Base-by-base conservation (phyloP, 2,329 filamentous ascomycete genomes). In the Aspergillus ochraceoroseus region DNA sequence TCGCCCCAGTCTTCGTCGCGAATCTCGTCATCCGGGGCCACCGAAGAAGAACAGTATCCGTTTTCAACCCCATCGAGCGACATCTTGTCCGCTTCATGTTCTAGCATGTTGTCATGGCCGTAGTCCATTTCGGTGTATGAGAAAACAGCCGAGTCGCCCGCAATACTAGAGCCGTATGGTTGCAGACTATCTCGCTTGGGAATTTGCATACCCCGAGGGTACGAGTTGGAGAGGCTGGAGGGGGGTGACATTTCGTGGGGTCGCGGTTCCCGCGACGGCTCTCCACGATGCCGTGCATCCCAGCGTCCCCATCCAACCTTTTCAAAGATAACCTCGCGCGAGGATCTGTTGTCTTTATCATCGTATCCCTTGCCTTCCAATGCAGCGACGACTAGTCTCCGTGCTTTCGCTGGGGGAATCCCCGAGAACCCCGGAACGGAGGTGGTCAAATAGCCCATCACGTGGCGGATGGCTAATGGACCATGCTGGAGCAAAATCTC, bases 231-330 rank as follows among this genome's bases (percentile, higher is more conserved):
- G 26, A 74, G 58, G 48, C 76, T 79, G 14, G 71, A 70, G 5
- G 73, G 71, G 20, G 75, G 72, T 40, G 73, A 75, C 27, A 64
- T 46, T 38, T 57, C 49, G 48, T 56, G 33, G 30, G 52, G 44
- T 43, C 60, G 55, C 20, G 53, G 46, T 44, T 60, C 53, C 20
- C 54, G 55, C 39, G 57, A 46, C 29, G 75, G 70, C 47, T 85
- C 77, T 39, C 82, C 85, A 55, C 80, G 80, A 61, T 79, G 75
- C 60, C 81, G 81, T 47, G 89, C 92, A 65, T 94, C 85, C 90
- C 90, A 98, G 52, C 88, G 81, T 44, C 92, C 92, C 90, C 90
- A 96, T 59, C 90, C 90, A 44, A 95, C 87, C 73, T 96, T 96
- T 65, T 94, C 85, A 61, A 94, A 96, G 39, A 71, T 51, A 44